These are phyloP conservation scores for Spathaspora sp. DNA, from an alignment of 805 yeast genomes.

Conservation along the genomic window DNA sequence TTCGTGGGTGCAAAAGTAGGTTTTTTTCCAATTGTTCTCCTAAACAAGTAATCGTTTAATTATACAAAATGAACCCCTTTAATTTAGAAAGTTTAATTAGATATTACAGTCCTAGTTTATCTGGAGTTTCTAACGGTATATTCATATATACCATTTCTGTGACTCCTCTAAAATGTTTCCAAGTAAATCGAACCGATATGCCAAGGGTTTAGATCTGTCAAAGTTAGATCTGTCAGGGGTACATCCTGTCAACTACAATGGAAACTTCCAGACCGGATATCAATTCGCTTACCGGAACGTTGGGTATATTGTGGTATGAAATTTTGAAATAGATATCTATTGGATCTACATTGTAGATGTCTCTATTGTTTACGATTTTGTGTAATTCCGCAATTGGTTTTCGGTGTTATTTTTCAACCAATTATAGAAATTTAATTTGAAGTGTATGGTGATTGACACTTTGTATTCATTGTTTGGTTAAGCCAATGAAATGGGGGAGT, in stretches of 20 bases:
- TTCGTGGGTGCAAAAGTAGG: background rate
- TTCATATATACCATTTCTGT: background rate
- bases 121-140: too few relatives aligned
- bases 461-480: background rate
- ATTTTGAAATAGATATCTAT: background rate
- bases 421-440: background rate
- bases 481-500: too few relatives aligned
- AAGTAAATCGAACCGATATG: background rate
- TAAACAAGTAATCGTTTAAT: background rate
- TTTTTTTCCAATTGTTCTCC: background rate
- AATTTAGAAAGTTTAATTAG: background rate
- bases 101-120: too few relatives aligned
- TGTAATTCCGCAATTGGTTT: background rate
- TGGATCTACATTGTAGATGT: background rate
- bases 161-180: background rate
- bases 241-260: background rate
- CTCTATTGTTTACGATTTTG: background rate
- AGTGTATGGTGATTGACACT: too few relatives aligned
- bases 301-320: too few relatives aligned
- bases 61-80: background rate
- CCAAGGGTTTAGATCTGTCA: background rate
- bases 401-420: background rate
- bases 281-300: background rate
- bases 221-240: background rate
- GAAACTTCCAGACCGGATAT: too few relatives aligned